Base-by-base conservation (phyloP, 768 basidiomycete genomes). In the Fomitopsis serialis region DNA sequence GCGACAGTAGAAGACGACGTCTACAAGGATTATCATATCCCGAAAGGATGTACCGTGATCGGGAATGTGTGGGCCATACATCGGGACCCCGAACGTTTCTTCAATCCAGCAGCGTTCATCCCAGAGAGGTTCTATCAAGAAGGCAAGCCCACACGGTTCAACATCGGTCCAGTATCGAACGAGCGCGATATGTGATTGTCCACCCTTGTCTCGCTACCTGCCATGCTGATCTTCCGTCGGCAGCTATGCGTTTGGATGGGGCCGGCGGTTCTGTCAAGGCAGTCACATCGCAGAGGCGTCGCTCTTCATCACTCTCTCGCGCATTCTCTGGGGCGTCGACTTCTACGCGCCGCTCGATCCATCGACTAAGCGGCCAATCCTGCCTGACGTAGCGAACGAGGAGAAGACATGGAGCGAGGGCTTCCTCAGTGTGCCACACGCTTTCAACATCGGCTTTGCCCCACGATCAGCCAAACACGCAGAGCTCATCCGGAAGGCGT, bases 11-110 rank as follows among this genome's bases (percentile, higher is more conserved):
- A 62, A 36, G 66, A 66, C 24, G 59, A 66, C 42, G 49, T 62
- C 2, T 67, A 65, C 50, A 48, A 64, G 43, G 66, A 62, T 0
- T 67, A 56, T 36, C 52, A 56, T 24, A 63, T 68, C 7, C 63
- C 65, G 3, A 67, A 66, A 42, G 65, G 61, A 25, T 27, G 44
- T 2, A 55, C 56, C 6, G 53, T 68, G 2, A 24, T 66, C 36
- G 62, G 54, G 1, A 63, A 68, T 55, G 50, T 66, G 21, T 68
- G 67, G 69, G 55, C 57, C 2, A 55, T 64, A 36, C 50, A 58
- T 32, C 56, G 55, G 21, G 59, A 64, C 44, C 52, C 55, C 7
- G 40, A 32, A 15, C 45, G 42, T 13, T 66, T 62, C 50, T 61
- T 57, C 7, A 45, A 64, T 49, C 63, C 64, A 10, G 21, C 27